Conservation (phyloP, 2,329 filamentous ascomycete species). For the Anthostomella pinea region DNA sequence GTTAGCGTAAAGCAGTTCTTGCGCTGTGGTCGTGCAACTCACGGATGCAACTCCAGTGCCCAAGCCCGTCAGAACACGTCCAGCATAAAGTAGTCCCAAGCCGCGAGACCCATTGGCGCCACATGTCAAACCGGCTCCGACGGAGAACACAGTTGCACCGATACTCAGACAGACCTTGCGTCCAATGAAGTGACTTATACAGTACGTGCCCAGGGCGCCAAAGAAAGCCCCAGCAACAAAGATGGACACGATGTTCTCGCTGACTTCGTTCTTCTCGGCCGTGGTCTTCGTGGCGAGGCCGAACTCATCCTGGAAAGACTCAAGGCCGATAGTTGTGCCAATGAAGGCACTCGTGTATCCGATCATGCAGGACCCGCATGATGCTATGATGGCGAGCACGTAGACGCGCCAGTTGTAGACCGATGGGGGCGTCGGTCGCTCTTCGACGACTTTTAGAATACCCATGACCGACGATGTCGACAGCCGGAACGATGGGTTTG, state of each 20-base stretch:
- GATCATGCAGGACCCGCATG: conserved; percentile 35
- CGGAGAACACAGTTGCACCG: conserved; percentile 42
- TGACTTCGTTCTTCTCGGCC: conserved; percentile 36
- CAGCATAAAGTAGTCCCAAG: conserved; percentile 48
- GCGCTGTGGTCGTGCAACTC: conserved; percentile 56
- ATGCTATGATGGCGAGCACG: conserved; percentile 46
- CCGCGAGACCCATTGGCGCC: conserved; percentile 38
- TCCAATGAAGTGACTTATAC: conserved; percentile 47
- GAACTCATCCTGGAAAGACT: conserved; percentile 46
- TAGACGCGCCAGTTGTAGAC: conserved; percentile 55
- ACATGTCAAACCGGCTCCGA: conserved; percentile 42
- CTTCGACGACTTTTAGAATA: conserved; percentile 47
- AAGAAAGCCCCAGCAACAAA: conserved; percentile 53
- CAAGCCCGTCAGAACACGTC: conserved; percentile 56
- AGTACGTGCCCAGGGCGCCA: conserved; percentile 47
- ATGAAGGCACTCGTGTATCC: conserved; percentile 55
- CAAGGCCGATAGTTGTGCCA: conserved; percentile 50
- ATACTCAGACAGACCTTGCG: conserved; percentile 49
- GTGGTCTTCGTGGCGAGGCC: conserved; percentile 27
- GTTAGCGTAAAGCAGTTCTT: too few relatives aligned
- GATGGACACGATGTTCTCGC: conserved; percentile 46
- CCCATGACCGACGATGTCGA: too few relatives aligned
- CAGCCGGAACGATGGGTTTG: too few relatives aligned
- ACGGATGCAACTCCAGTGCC: too few relatives aligned
- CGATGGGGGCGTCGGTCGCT: conserved; percentile 53